Evolutionary conservation across 805 yeast genomes (phyloP).

Genomic region (Saturnispora kantuleensis): DNA sequence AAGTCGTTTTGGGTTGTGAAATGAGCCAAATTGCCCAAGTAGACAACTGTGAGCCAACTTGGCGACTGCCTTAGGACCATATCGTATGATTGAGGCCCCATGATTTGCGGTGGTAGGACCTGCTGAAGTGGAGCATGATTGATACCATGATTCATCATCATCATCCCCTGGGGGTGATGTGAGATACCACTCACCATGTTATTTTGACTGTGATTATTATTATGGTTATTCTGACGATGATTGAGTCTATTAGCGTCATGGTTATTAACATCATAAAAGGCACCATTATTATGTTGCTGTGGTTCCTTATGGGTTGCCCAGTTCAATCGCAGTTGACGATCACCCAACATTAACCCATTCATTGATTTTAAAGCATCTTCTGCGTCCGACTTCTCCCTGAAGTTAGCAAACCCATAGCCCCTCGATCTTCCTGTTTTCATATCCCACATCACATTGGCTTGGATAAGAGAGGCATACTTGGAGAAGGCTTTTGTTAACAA

Average conservation of each 20-base stretch:
- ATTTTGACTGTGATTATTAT: slow-evolving; percentile 16
- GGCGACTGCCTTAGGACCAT: slow-evolving; percentile 70
- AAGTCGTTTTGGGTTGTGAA: slow-evolving; percentile 64
- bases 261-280: slow-evolving; percentile 2
- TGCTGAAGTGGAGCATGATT: background rate
- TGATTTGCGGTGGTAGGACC: background rate
- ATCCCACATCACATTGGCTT: slow-evolving; percentile 96
- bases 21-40: slow-evolving; percentile 77
- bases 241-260: slow-evolving; percentile 10
- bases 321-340: slow-evolving; percentile 72
- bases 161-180: slow-evolving; percentile 1
- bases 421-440: slow-evolving; percentile 88
- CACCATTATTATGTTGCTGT: slow-evolving; percentile 8
- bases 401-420: slow-evolving; percentile 87
- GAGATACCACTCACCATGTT: slow-evolving; percentile 15
- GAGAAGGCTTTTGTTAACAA: slow-evolving; percentile 47
- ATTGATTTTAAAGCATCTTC: slow-evolving; percentile 59
- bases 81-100: slow-evolving; percentile 39
- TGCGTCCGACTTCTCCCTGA: slow-evolving; percentile 57
- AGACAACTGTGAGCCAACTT: slow-evolving; percentile 76
- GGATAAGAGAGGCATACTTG: slow-evolving; percentile 50
- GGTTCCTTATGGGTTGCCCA: slow-evolving; percentile 75
- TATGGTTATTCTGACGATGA: slow-evolving; percentile 7
- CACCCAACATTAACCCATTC: slow-evolving; percentile 66
- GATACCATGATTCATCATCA: background rate